Evolutionary conservation across 441 rosid species (phyloP).

Genomic region (Populus hybrid): DNA sequence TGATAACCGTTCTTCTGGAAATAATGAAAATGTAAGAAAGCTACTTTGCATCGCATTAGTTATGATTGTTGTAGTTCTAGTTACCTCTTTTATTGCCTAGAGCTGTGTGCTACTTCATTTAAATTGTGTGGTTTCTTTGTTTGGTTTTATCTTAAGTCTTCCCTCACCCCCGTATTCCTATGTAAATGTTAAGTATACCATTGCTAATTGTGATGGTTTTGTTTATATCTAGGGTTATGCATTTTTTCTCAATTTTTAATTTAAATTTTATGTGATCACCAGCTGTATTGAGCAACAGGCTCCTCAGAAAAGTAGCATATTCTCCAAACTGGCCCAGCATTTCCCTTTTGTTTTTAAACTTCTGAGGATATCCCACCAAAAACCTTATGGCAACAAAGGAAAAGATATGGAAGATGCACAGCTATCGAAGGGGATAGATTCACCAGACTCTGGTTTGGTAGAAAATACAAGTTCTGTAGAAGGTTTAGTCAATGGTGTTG

Average conservation of each 20-base stretch:
- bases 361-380: constrained; percentile 38
- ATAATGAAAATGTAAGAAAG: constrained; percentile 4
- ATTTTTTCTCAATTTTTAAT: constrained; percentile 18
- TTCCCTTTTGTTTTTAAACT: constrained; percentile 63
- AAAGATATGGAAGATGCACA: constrained; percentile 24
- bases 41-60: background rate
- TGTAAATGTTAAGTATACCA: background rate
- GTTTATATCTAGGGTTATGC: constrained; percentile 6
- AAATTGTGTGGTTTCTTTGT: background rate
- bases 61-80: background rate
- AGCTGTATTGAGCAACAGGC: constrained; percentile 39
- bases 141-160: background rate
- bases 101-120: background rate
- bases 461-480: constrained; percentile 23
- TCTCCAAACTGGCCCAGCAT: constrained; percentile 61
- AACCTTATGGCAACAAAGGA: constrained; percentile 27
- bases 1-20: background rate
- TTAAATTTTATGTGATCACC: constrained; percentile 25
- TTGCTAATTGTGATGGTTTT: constrained; percentile 5
- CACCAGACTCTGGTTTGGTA: constrained; percentile 22
- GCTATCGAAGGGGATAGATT: constrained; percentile 19
- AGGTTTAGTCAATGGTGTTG: constrained; percentile 31
- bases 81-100: background rate
- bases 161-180: background rate
- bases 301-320: constrained; percentile 43